A percentile compares a stretch with the other conserved stretches of the same genome.
These are phyloP conservation scores for Coemansia guatemalensis DNA, from an alignment of 192 early-diverging fungal genomes.

Conservation along the genomic window DNA sequence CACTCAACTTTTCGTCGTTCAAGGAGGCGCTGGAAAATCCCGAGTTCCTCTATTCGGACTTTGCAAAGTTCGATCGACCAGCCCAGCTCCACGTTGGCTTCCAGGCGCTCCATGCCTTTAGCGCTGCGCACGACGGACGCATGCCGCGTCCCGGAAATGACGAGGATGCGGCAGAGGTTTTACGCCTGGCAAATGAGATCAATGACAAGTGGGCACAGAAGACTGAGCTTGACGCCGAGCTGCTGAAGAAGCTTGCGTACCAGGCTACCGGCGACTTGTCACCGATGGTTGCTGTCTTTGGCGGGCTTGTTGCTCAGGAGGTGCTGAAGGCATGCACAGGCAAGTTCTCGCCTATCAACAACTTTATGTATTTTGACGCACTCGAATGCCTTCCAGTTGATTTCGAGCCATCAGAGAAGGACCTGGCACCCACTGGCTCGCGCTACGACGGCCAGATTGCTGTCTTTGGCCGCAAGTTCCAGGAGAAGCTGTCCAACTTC, in stretches of 20 bases:
- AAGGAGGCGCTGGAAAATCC: constrained; percentile 76
- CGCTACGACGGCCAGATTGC: constrained; percentile 97
- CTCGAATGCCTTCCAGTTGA: constrained; percentile 90
- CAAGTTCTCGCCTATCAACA: constrained; percentile 91
- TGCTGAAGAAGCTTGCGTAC: constrained; percentile 84
- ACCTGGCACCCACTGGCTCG: constrained; percentile 75
- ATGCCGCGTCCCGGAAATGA: constrained; percentile 87
- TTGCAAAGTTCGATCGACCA: constrained; percentile 98
- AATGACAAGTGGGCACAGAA: constrained; percentile 69
- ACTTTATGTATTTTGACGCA: constrained; percentile 97
- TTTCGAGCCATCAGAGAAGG: constrained; percentile 63
- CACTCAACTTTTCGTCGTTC: constrained; percentile 75
- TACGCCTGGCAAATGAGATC: constrained; percentile 69
- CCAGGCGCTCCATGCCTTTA: constrained; percentile 89
- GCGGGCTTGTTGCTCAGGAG: constrained; percentile 96
- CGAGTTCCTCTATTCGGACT: constrained; percentile 88
- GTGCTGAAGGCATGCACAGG: constrained; percentile 97
- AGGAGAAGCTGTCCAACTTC: constrained; percentile 80
- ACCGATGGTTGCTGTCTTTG: constrained; percentile 95
- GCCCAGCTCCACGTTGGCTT: constrained; percentile 89
- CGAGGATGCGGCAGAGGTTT: constrained; percentile 80
- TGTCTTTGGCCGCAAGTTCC: constrained; percentile 93
- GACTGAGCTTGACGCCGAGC: constrained; percentile 79
- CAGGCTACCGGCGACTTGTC: constrained; percentile 89
- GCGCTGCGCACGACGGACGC: constrained; percentile 58